A percentile compares a stretch with the other conserved stretches of the same genome.
phyloP scores from a whole-genome alignment of 176 grass and related monocot species.

The Musa beccarii region DNA sequence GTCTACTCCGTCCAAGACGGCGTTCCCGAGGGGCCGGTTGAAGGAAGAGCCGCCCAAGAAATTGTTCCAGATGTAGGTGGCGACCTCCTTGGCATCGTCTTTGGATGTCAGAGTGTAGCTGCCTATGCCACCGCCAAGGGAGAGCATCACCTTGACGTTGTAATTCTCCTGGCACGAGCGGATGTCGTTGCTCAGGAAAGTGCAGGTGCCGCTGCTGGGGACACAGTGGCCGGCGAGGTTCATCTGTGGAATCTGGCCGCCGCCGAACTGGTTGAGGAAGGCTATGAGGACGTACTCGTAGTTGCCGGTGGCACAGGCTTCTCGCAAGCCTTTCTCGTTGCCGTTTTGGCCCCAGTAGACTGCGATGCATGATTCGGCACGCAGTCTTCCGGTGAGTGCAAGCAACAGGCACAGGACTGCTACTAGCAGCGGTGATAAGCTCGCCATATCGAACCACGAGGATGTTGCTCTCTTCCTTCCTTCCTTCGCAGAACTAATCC shows the following conservation, averaged over 20 bases:
- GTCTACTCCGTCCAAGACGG: constrained; percentile 61
- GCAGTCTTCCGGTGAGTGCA: constrained; percentile 11
- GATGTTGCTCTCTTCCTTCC: not conserved
- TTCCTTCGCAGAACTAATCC: too few relatives aligned
- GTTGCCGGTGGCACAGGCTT: constrained; percentile 42
- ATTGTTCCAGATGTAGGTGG: constrained; percentile 63
- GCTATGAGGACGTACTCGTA: constrained; percentile 30
- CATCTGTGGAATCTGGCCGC: constrained; percentile 29
- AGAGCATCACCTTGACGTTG: constrained; percentile 49
- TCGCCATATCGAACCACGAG: not conserved
- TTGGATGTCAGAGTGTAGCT: constrained; percentile 33
- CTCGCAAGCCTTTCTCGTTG: constrained; percentile 40
- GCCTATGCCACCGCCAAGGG: constrained; percentile 34
- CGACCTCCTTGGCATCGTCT: constrained; percentile 43
- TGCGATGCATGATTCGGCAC: constrained; percentile 33
- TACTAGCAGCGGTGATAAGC: not conserved
- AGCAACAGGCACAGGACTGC: not conserved
- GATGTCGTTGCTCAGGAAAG: not conserved
- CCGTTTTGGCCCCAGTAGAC: constrained; percentile 67
- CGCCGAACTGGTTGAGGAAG: constrained; percentile 59
- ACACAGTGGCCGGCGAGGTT: constrained; percentile 71
- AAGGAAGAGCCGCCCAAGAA: constrained; percentile 34
- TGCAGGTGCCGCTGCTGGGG: constrained; percentile 9
- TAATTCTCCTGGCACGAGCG: constrained; percentile 38
- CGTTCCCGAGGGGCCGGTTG: constrained; percentile 38